Percentiles rank a stretch among this genome's conserved stretches.
phyloP scores from a whole-genome alignment of 2,329 filamentous ascomycete species.

The Hirsutella minnesotensis region DNA sequence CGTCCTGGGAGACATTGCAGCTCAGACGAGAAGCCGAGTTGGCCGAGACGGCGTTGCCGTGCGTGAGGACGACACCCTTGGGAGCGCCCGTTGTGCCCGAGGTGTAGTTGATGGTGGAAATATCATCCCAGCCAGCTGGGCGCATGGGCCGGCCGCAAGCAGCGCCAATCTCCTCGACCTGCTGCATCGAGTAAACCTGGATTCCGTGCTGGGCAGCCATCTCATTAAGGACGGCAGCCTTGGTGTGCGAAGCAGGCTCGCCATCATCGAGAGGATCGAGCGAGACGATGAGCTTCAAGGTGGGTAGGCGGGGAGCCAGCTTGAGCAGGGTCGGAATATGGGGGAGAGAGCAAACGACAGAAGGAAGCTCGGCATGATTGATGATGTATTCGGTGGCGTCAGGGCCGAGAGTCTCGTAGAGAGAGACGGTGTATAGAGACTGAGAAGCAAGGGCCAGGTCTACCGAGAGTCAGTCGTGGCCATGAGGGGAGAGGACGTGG shows the following conservation, averaged over 20 bases:
- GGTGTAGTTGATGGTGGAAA: constrained; percentile 85
- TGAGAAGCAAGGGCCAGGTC: constrained; percentile 84
- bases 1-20: constrained; percentile 35
- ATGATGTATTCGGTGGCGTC: constrained; percentile 92
- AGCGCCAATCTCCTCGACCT: constrained; percentile 73
- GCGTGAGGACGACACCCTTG: constrained; percentile 75
- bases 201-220: constrained; percentile 66
- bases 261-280: constrained; percentile 73
- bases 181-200: constrained; percentile 62
- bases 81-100: constrained; percentile 74
- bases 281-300: constrained; percentile 77
- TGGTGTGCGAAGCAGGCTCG: constrained; percentile 66
- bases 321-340: constrained; percentile 76
- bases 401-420: constrained; percentile 91
- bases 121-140: constrained; percentile 61
- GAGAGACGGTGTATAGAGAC: constrained; percentile 76
- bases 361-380: constrained; percentile 70
- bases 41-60: constrained; percentile 68
- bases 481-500: background rate
- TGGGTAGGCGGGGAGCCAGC: constrained; percentile 62
- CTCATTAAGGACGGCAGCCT: constrained; percentile 63
- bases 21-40: constrained; percentile 49
- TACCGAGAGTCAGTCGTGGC: constrained; percentile 18
- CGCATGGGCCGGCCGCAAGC: constrained; percentile 58
- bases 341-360: constrained; percentile 65